A percentile compares a stretch with the other conserved stretches of the same genome.
Conservation (phyloP, 176 grass and related monocot genomes). For the Alloteropsis semialata region DNA sequence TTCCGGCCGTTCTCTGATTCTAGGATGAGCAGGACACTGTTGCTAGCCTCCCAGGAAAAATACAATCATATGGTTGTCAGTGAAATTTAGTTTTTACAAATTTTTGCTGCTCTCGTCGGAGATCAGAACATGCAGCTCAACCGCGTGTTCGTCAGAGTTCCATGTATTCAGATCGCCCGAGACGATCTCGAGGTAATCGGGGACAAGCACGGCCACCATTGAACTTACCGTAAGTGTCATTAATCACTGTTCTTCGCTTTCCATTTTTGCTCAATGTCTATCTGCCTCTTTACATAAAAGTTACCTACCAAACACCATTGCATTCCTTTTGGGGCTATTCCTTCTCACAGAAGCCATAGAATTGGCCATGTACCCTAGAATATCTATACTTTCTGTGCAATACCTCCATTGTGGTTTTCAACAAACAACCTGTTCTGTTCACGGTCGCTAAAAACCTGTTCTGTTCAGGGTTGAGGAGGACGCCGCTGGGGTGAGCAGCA, state of each 20-base stretch:
- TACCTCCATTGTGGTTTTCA: neutral
- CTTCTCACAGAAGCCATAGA: neutral
- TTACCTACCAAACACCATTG: neutral
- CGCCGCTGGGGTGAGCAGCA: neutral
- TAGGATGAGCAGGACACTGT: neutral
- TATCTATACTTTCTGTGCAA: neutral
- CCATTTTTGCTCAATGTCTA: neutral
- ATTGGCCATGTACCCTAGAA: no score
- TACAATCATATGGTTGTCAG: neutral
- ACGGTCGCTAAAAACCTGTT: no score
- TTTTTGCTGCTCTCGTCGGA: neutral
- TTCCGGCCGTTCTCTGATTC: neutral
- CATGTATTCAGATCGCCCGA: constrained; percentile 17
- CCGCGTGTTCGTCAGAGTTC: neutral
- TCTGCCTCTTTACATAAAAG: neutral
- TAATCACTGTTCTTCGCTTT: neutral
- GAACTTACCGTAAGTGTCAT: constrained; percentile 1
- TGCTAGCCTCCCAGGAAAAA: neutral
- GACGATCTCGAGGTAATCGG: neutral
- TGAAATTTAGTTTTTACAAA: neutral
- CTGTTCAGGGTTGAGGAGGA: neutral
- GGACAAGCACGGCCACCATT: no score
- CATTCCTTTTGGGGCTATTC: neutral
- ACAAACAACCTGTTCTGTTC: no score
- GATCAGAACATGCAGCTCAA: neutral